phyloP scores from a whole-genome alignment of 371 early-diverging fungal genomes.

The Rhizomucor pusillus region DNA sequence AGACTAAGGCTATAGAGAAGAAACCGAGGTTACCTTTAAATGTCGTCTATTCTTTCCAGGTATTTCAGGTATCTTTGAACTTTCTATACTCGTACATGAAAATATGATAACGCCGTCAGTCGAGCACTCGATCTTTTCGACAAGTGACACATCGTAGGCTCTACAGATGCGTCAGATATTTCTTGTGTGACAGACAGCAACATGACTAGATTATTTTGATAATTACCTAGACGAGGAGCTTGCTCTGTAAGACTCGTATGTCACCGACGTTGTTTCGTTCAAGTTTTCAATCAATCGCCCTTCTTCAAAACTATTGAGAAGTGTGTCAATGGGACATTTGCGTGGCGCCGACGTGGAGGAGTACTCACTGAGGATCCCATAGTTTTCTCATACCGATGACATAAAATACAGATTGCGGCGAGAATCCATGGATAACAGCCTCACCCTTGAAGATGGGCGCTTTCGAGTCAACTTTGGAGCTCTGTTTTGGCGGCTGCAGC shows the following conservation, averaged over 20 bases:
- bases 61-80: constrained; percentile 55
- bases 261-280: constrained; percentile 53
- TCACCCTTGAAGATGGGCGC: constrained; percentile 63
- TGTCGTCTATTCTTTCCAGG: constrained; percentile 55
- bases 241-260: constrained; percentile 51
- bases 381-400: constrained; percentile 68
- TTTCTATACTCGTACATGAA: constrained; percentile 64
- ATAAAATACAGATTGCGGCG: constrained; percentile 66
- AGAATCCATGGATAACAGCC: constrained; percentile 58
- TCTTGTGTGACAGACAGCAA: neutral
- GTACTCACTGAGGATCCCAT: constrained; percentile 54
- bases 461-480: constrained; percentile 35
- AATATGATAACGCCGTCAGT: constrained; percentile 61
- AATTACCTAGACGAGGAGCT: constrained; percentile 39
- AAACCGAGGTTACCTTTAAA: constrained; percentile 51
- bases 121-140: constrained; percentile 62
- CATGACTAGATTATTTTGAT: neutral
- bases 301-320: constrained; percentile 47
- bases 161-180: constrained; percentile 22
- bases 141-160: constrained; percentile 57
- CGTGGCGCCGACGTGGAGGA: too few species aligned
- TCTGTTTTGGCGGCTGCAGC: constrained; percentile 17
- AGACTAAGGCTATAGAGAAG: too few species aligned
- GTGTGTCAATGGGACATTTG: neutral
- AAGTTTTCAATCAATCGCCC: constrained; percentile 53